Percentiles rank a stretch among this genome's conserved stretches.
phyloP scores from a whole-genome alignment of 2,329 filamentous ascomycete species.

The Bipolaris gigantea region DNA sequence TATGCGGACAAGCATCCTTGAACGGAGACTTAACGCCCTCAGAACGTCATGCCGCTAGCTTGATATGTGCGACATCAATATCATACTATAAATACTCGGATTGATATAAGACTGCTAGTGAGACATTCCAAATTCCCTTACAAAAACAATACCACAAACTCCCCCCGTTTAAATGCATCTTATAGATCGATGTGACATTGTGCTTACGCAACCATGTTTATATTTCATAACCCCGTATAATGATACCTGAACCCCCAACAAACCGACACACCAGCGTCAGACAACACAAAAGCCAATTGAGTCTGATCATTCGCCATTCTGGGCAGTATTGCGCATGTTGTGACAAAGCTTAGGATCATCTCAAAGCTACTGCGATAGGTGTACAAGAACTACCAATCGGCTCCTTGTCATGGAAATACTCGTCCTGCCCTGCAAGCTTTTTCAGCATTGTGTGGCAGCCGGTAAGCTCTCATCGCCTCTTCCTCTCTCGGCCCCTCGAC shows the following conservation, averaged over 20 bases:
- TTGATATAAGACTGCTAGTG: neutral
- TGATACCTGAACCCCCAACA: neutral
- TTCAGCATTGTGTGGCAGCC: constrained; percentile 37
- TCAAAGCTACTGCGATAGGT: neutral
- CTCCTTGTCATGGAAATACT: neutral
- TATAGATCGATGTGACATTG: neutral
- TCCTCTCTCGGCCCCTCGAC: neutral
- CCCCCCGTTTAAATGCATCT: neutral
- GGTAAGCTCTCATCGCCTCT: constrained; percentile 9
- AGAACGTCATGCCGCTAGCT: neutral
- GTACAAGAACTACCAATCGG: neutral
- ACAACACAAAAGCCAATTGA: constrained; percentile 6
- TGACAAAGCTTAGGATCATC: neutral
- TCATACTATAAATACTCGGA: neutral
- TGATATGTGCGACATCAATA: neutral
- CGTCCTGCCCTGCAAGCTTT: constrained; percentile 36
- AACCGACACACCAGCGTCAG: constrained; percentile 13
- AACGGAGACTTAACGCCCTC: too few relatives aligned
- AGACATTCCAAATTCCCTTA: neutral
- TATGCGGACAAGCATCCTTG: neutral
- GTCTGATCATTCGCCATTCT: neutral
- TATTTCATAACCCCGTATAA: constrained; percentile 7
- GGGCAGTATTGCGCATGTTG: neutral
- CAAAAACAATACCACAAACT: neutral
- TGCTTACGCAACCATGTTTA: neutral